These are phyloP conservation scores for Paspalum notatum DNA, from an alignment of 176 grass and related monocot genomes.

Conservation along the genomic window DNA sequence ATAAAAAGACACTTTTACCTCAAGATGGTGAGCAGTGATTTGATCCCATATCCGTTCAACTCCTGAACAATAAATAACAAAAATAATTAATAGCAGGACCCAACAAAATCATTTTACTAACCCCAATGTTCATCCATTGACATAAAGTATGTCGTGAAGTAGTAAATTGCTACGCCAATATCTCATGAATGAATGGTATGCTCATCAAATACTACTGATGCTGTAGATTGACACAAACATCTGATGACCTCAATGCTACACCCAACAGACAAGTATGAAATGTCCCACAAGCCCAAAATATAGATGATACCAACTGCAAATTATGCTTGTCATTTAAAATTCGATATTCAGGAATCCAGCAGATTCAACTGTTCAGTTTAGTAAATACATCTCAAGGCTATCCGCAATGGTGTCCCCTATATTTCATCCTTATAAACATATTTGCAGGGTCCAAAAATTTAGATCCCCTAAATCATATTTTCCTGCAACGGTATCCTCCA, in stretches of 20 bases:
- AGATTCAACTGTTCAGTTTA: conserved; percentile 20
- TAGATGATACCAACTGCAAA: conserved; percentile 10
- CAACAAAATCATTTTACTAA: not conserved
- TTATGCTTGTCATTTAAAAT: conserved; percentile 3
- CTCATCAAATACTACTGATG: conserved; percentile 14
- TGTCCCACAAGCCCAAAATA: conserved; percentile 1
- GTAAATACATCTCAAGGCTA: not conserved
- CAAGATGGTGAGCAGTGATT: conserved; percentile 89
- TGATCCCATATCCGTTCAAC: conserved; percentile 92
- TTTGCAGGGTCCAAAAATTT: no score
- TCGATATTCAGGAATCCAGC: conserved; percentile 6
- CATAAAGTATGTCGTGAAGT: conserved; percentile 12
- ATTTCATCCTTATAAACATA: no score
- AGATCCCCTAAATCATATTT: no score
- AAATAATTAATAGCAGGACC: conserved; percentile 28
- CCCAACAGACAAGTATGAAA: not conserved
- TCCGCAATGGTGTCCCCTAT: no score
- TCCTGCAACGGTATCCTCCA: no score
- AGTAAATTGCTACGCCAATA: not conserved
- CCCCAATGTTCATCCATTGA: conserved; percentile 12
- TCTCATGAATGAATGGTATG: not conserved
- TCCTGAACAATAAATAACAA: conserved; percentile 63
- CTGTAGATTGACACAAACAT: not conserved
- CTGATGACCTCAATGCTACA: conserved; percentile 6
- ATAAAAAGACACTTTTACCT: conserved; percentile 63